Evolutionary conservation across 495 filamentous ascomycete genomes (phyloP), one percentile per base, ranked within the genome.

Genomic region (Schizothecium vesticola): DNA sequence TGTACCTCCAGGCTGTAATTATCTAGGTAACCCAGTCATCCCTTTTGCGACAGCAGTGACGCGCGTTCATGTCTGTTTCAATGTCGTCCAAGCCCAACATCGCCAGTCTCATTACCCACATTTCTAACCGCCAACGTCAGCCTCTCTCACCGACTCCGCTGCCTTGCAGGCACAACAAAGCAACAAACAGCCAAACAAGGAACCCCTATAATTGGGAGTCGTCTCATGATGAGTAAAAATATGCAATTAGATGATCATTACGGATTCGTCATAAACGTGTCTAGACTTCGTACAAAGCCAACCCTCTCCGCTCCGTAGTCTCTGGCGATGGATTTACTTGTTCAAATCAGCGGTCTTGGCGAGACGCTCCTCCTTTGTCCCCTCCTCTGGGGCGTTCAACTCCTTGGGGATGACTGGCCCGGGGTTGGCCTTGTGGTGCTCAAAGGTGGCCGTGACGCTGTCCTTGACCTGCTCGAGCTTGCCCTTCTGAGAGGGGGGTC

Each of bases 341-440:
- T 92, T 91, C 71, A 92, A 71, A 71, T 87, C 85, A 72, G 87
- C 78, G 58, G 84, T 86, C 75, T 86, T 89, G 5, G 84, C 87
- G 69, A 83, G 80, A 55, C 88, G 84, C 71, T 92, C 89, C 73
- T 91, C 88, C 74, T 86, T 88, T n/a, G 89, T 86, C 16, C 85
- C 85, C 72, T 86, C 83, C 74, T 85, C 77, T 65, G 79, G 71
- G 19, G 72, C 74, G 33, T 75, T 72, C 74, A 87, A 80, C 62
- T 81, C 75, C 64, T 83, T 74, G 1, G 82, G 78, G 24, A 86
- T 69, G 26, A 73, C 85, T 3, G 85, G 85, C 11, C 85, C 85
- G 1, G 84, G 84, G 59, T 80, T 74, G 21, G 84, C 84, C 51
- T 80, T 69, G 70, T 83, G 81, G 22, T 81, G 76, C 61, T 75